Percentiles rank a stretch among this genome's conserved stretches.
Conservation (phyloP, 768 basidiomycete genomes). For the Cyathus striatus region DNA sequence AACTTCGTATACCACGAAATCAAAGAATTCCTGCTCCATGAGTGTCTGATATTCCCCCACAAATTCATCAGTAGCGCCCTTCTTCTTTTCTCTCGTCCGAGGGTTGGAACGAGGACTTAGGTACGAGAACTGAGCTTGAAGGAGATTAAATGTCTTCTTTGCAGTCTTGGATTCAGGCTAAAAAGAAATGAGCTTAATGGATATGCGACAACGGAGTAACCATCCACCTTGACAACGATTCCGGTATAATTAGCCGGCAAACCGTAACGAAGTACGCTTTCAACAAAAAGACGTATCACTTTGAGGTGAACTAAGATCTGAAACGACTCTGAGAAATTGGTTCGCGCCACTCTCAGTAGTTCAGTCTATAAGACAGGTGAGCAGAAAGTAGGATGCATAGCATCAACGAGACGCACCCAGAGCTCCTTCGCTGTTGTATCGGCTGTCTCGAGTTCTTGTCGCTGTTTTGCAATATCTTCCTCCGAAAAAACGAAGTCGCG, state of each 20-base stretch:
- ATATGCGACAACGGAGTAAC: background rate
- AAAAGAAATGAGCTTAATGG: background rate
- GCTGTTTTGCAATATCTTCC: slow-evolving; percentile 73
- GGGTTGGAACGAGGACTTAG: slow-evolving; percentile 66
- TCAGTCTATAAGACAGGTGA: slow-evolving; percentile 61
- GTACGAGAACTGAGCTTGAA: slow-evolving; percentile 79
- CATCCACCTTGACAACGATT: slow-evolving; percentile 66
- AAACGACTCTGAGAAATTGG: slow-evolving; percentile 96
- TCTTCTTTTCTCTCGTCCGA: slow-evolving; percentile 36
- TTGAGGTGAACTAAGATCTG: slow-evolving; percentile 93
- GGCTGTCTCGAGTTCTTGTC: slow-evolving; percentile 74
- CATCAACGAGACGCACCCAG: slow-evolving; percentile 59
- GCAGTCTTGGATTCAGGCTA: slow-evolving; percentile 85
- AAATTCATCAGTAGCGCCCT: slow-evolving; percentile 56
- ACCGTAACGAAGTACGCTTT: slow-evolving; percentile 94
- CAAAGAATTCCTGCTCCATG: slow-evolving; percentile 94
- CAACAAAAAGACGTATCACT: slow-evolving; percentile 84
- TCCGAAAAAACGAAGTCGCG: slow-evolving; percentile 93
- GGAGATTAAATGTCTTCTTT: slow-evolving; percentile 68
- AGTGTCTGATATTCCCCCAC: slow-evolving; percentile 88
- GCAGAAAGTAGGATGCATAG: background rate
- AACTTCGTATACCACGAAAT: slow-evolving; percentile 92
- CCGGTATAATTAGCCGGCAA: slow-evolving; percentile 89
- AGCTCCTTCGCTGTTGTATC: slow-evolving; percentile 91
- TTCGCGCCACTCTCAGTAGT: slow-evolving; percentile 81